Percentiles rank a stretch among this genome's conserved stretches.
These are phyloP conservation scores for Leptomonas seymouri DNA, from an alignment of 208 protist genomes.

Conservation along the genomic window DNA sequence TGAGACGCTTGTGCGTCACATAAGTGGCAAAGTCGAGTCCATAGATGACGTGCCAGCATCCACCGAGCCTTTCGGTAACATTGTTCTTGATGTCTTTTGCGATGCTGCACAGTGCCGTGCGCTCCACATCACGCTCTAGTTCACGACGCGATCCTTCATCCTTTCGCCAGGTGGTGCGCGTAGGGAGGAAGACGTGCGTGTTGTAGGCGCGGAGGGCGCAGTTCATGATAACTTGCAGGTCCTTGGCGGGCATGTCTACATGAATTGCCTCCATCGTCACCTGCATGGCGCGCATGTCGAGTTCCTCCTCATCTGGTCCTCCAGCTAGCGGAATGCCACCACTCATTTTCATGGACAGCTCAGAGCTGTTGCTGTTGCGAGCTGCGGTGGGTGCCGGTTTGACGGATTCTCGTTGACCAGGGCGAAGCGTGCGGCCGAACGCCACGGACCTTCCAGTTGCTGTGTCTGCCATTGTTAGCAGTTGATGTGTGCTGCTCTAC, in stretches of 20 bases:
- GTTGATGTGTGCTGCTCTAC: too few relatives aligned
- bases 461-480: conserved; percentile 6
- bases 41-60: conserved; percentile 87
- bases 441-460: neutral
- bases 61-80: conserved; percentile 56
- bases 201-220: conserved; percentile 72
- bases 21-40: conserved; percentile 81
- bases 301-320: conserved; percentile 42
- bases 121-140: conserved; percentile 81
- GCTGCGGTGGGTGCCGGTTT: neutral
- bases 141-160: conserved; percentile 75
- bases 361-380: conserved; percentile 25
- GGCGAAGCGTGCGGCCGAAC: conserved; percentile 29
- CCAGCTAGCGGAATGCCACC: conserved; percentile 20
- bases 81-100: conserved; percentile 66
- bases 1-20: conserved; percentile 74
- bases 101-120: conserved; percentile 65
- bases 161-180: conserved; percentile 84
- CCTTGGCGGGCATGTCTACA: conserved; percentile 64
- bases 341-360: conserved; percentile 15
- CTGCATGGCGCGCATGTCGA: conserved; percentile 55
- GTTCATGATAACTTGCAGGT: conserved; percentile 67
- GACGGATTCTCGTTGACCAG: conserved; percentile 17
- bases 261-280: conserved; percentile 52
- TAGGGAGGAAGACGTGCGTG: conserved; percentile 69